Evolutionary conservation across 2,329 filamentous ascomycete species (phyloP), one percentile per base, ranked within the genome.

Genomic region (Westerdykella ornata): DNA sequence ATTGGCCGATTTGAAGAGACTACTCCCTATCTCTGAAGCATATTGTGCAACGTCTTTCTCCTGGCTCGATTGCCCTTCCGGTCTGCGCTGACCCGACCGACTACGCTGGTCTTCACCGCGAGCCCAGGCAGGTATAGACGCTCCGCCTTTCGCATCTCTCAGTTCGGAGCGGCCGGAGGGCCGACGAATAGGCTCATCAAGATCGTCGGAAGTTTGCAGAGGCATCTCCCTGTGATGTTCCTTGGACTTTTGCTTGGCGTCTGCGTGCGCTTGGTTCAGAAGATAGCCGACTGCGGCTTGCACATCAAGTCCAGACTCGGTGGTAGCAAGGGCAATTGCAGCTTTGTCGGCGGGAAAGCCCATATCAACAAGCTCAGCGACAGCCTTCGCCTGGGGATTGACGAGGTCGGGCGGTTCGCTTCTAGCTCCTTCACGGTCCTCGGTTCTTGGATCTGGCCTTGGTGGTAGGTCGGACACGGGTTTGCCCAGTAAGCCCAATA

Each of bases 361-460:
- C 79, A 97, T 97, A 52, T 96, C 90, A 3, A 96, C 81, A 18
- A 98, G 71, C 62, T 97, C 88, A 8, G 86, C 87, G 18, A 97
- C 78, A 8, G 88, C 86, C 51, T 78, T 80, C 57, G 95, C 88
- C 43, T 84, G 81, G 1, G 78, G 80, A 53, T 69, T 70, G 2
- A 54, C 54, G 2, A 64, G 45, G 12, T 45, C 48, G 37, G 54
- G 50, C 5, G 51, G 39, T 31, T 58, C 51, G 15, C 40, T 20
- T 14, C 47, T 38, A 7, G 41, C 26, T 28, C 19, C 38, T 20
- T 14, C 39, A n/a, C 31, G 35, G 44, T 49, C 44, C 16, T 45
- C 42, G 3, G 37, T 18, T 4, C 28, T 44, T 19, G 45, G 45
- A 29, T 14, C 45, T 26, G 22, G 22, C 12, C 22, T 26, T 15